Conservation (phyloP, 164 flowering plant species). For the Sedum album region DNA sequence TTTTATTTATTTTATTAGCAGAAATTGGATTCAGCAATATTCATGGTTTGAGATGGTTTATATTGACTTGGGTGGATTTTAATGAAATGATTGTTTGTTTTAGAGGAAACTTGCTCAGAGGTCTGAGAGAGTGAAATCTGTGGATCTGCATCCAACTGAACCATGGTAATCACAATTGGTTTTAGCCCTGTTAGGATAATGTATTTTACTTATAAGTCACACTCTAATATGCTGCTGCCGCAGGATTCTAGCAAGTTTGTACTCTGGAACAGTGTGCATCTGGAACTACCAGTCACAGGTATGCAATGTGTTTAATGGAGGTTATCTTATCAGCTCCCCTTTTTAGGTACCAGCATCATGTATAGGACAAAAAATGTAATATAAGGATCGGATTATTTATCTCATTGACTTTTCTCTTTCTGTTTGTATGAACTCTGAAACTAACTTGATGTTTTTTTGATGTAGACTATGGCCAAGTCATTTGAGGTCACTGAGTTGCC, state of each 20-base stretch:
- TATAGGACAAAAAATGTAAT: neutral
- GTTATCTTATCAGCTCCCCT: neutral
- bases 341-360: neutral
- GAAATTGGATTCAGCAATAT: neutral
- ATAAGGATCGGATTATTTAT: neutral
- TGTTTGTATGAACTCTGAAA: too few relatives aligned
- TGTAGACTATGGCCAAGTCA: neutral
- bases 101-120: neutral
- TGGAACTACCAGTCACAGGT: conserved; percentile 77
- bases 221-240: conserved; percentile 10
- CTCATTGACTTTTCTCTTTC: neutral
- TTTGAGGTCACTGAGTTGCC: neutral
- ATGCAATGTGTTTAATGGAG: conserved; percentile 9
- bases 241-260: conserved; percentile 91
- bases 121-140: neutral
- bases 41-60: neutral
- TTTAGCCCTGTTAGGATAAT: neutral
- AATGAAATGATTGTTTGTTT: neutral
- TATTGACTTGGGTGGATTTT: neutral
- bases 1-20: neutral
- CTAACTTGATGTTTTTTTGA: neutral
- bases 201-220: neutral
- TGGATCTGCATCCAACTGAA: neutral
- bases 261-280: conserved; percentile 24
- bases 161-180: neutral